These are phyloP conservation scores for Medicago ruthenica DNA, from an alignment of 306 rosid species.

Conservation along the genomic window DNA sequence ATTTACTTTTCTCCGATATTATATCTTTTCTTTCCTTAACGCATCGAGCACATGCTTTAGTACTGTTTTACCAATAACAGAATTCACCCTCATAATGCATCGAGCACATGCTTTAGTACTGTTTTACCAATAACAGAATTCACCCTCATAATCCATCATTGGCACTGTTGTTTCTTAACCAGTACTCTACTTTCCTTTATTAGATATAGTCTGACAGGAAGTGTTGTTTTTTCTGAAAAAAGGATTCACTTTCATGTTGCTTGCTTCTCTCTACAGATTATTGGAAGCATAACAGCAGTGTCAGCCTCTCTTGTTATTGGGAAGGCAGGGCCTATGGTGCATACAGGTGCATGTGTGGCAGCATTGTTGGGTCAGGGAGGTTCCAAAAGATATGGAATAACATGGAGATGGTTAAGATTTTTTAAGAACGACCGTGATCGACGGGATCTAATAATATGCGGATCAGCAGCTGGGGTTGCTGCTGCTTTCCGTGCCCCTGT, in stretches of 20 bases:
- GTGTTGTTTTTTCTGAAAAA: conserved; percentile 36
- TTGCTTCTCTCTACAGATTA: conserved; percentile 59
- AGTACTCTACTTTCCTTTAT: not conserved
- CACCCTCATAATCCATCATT: not conserved
- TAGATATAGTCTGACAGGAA: conserved; percentile 5
- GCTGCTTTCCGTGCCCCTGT: conserved; percentile 96
- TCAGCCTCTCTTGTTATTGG: conserved; percentile 86
- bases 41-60: not conserved
- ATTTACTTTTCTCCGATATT: no score
- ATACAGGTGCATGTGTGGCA: conserved; percentile 94
- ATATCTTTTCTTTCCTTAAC: no score
- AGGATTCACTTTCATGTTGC: conserved; percentile 36
- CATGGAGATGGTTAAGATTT: conserved; percentile 80
- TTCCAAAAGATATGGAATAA: conserved; percentile 67
- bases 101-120: not conserved
- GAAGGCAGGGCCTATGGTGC: conserved; percentile 98
- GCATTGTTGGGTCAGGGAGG: conserved; percentile 89
- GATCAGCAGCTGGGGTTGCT: conserved; percentile 96
- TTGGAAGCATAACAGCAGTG: conserved; percentile 91
- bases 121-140: not conserved
- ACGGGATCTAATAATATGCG: conserved; percentile 83
- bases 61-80: not conserved
- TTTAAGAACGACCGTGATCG: conserved; percentile 92
- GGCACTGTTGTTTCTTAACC: not conserved
- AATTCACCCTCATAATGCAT: not conserved